phyloP scores from a whole-genome alignment of 2,329 filamentous ascomycete genomes.

The Pestalotiopsis sp. region DNA sequence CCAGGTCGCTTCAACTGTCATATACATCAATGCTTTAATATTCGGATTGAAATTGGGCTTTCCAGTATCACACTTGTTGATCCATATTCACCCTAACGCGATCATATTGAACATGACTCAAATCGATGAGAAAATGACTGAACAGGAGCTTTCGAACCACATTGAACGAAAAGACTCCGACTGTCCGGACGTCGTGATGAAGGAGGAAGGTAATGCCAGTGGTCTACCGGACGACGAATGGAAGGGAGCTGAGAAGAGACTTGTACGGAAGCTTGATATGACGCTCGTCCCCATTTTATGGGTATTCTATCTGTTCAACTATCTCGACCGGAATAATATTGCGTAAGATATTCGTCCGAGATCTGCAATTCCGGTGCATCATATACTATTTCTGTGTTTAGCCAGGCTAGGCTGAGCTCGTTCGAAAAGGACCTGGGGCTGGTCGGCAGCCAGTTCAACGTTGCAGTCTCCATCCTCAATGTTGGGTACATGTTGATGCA shows the following conservation, averaged over 20 bases:
- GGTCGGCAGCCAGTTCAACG: constrained; percentile 36
- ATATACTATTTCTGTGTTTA: constrained; percentile 16
- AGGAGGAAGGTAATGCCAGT: neutral
- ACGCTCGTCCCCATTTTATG: constrained; percentile 39
- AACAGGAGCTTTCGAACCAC: neutral
- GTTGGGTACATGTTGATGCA: constrained; percentile 40
- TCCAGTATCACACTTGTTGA: neutral
- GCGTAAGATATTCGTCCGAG: constrained; percentile 39
- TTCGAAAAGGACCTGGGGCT: neutral
- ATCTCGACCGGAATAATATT: constrained; percentile 46
- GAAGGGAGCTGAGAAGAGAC: constrained; percentile 33
- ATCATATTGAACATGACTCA: neutral
- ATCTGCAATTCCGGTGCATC: constrained; percentile 30
- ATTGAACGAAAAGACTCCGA: neutral
- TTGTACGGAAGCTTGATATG: constrained; percentile 38
- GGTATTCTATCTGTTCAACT: constrained; percentile 34
- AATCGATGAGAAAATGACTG: neutral
- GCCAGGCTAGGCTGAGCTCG: neutral
- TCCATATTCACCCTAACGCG: neutral
- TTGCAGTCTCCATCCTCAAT: constrained; percentile 31
- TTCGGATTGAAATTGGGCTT: neutral
- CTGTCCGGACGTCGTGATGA: neutral
- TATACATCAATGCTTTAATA: neutral
- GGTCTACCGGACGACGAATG: neutral
- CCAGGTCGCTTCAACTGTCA: neutral